Base-by-base conservation (phyloP, 805 yeast species). In the Maudiozyma turicensis region DNA sequence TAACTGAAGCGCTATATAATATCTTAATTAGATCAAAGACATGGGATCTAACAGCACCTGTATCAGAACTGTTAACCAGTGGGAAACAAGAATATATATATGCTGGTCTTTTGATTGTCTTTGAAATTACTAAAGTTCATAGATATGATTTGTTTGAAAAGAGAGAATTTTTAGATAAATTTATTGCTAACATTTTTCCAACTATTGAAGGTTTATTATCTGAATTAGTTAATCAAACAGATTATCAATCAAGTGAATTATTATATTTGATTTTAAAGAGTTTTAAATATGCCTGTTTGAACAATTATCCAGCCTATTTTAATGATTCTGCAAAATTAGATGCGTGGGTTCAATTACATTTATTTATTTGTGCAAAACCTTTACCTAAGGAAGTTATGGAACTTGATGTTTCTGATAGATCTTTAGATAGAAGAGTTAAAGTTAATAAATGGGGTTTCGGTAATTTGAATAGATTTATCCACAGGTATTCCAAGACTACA, bases 361-460 rank as follows among this genome's bases (percentile, higher is more conserved):
- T 81, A 37, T 72, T 72, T 20, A 69, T 82, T 10, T 73, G 81
- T 48, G 76, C 78, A 54, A 73, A 76, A 70, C 70, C 69, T 7
- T 69, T 80, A 11, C 86, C 86, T 1, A 55, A 65, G 3, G 77
- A 75, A 53, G 75, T 82, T 1, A 52, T 73, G 55, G 71, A 72
- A 8, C 52, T 75, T 3, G 77, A 76, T 30, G 70, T 73, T 10
- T 70, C 74, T 15, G 82, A 77, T 50, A 72, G 79, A 50, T 59
- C 63, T 45, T 62, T 67, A 39, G 76, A 63, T 55, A 72, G 58
- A 58, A 70, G 83, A 76, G 82, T 72, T 61, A 91, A 81, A 66
- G 80, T 79, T 59, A 90, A 74, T 70, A 93, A 93, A 65, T 91
- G 99, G 98, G 81, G 91, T 5, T 81, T 81, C 56, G 88, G 86